Percentiles rank a stretch among this genome's conserved stretches.
These are phyloP conservation scores for Penicillium lividum DNA, from an alignment of 495 filamentous ascomycete species.

Conservation along the genomic window DNA sequence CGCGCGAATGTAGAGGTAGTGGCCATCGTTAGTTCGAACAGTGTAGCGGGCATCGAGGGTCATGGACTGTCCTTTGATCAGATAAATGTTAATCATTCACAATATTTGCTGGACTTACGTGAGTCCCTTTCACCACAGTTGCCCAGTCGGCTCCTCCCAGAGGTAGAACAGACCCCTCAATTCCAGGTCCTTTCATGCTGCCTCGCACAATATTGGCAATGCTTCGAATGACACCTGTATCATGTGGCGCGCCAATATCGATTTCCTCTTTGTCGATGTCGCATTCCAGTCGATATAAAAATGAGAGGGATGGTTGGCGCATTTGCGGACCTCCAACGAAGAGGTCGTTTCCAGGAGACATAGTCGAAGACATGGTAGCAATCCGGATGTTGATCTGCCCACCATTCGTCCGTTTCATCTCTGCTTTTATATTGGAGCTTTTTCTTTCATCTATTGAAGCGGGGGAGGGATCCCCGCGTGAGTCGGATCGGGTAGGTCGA, in stretches of 20 bases:
- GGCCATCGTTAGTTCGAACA: slow-evolving; percentile 26
- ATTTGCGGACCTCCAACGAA: slow-evolving; percentile 30
- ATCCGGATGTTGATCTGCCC: not conserved
- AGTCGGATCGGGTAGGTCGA: slow-evolving; percentile 19
- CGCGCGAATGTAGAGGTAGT: slow-evolving; percentile 34
- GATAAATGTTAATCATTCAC: not conserved
- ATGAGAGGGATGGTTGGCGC: slow-evolving; percentile 29
- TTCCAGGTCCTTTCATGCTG: slow-evolving; percentile 29
- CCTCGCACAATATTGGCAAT: slow-evolving; percentile 32
- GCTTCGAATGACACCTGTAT: slow-evolving; percentile 27
- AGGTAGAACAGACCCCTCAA: slow-evolving; percentile 28
- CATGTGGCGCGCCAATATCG: slow-evolving; percentile 28
- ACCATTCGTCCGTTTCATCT: not conserved
- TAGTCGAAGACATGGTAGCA: slow-evolving; percentile 14
- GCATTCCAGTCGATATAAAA: slow-evolving; percentile 32
- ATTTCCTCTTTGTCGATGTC: slow-evolving; percentile 28
- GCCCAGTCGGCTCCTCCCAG: slow-evolving; percentile 36
- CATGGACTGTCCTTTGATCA: slow-evolving; percentile 28
- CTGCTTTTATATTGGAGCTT: not conserved
- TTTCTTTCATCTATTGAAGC: not conserved
- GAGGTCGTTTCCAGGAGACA: slow-evolving; percentile 28
- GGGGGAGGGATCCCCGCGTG: not conserved
- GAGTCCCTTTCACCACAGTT: slow-evolving; percentile 34
- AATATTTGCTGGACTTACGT: slow-evolving; percentile 17
- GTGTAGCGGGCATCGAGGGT: slow-evolving; percentile 36